Base-by-base conservation (phyloP, 108 stramenopile species). In the Aurantiochytrium sp. region DNA sequence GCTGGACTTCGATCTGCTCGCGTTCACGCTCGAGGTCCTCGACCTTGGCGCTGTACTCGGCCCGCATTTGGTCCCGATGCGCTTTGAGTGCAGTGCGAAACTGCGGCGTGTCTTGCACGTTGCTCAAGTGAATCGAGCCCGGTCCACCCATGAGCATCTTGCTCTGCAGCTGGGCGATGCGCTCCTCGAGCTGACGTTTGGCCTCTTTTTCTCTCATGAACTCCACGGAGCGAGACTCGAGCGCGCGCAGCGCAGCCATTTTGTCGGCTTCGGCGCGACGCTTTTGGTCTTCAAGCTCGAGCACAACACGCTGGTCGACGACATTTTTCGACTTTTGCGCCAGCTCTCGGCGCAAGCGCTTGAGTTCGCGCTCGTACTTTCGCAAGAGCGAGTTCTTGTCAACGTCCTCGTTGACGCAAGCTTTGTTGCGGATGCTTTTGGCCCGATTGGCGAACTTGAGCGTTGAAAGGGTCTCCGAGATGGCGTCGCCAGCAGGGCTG, bases 131-230 rank as follows among this genome's bases (percentile, higher is more conserved):
- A 16, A 45, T 51, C 45, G 49, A 88, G 4, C 88, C 87, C 6
- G 45, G 21, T 4, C 72, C 89, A 16, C 92, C 91, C 16, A 72
- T 73, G 42, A 95, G 90, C 91, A 95, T 93, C 89, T 95, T 94
- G 12, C 83, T 53, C 43, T 92, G 94, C 4, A 95, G 93, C 90
- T 51, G 60, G 6, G 90, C 58, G 42, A 95, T 95, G 18, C 90
- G 90, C 23, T 93, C 92, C 59, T 95, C 95, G n/a, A 95, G 93
- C 29, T 58, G 72, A 16, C 87, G 60, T 89, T 95, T 95, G 58
- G 94, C 93, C 76, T 94, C 94, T 87, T 95, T 95, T 87, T 95
- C 95, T 19, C 92, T 89, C 91, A 94, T 91, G 90, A 95, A 95
- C 72, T 94, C 94, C 19, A 90, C n/a, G 0, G 92, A 90, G 29